Conservation (phyloP, 345 rosid species). For the Salix exigua region DNA sequence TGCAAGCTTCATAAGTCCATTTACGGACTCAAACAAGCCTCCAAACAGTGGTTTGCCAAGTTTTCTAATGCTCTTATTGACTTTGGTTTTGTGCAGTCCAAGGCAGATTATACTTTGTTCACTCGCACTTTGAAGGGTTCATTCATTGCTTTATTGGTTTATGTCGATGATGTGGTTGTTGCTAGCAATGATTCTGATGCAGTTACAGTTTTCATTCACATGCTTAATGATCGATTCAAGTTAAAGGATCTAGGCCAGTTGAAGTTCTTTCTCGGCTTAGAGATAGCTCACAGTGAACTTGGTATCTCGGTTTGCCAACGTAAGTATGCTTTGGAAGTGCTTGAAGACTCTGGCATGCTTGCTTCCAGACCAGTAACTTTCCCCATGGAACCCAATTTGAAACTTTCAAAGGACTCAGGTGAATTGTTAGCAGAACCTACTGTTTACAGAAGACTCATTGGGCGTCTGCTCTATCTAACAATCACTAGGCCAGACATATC, state of each 20-base stretch:
- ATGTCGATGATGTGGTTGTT: neutral
- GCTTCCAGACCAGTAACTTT: no score
- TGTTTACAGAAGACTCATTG: no score
- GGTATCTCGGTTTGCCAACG: no score
- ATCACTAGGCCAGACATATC: no score
- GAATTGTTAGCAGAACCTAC: no score
- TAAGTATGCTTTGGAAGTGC: neutral
- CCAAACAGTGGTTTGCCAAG: neutral
- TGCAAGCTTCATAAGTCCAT: neutral
- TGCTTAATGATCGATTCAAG: neutral
- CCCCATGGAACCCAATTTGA: no score
- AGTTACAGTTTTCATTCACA: neutral
- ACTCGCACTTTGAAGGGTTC: accelerated
- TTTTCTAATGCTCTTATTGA: neutral
- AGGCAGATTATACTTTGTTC: neutral
- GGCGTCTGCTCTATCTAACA: no score
- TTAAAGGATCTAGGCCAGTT: neutral
- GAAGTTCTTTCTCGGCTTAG: no score
- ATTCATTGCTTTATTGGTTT: neutral
- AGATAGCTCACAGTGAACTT: no score
- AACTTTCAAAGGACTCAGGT: no score
- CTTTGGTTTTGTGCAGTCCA: neutral
- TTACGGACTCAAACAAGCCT: neutral
- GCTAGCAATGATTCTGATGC: neutral
- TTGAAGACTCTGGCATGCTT: neutral